Conservation (phyloP, 2,329 filamentous ascomycete genomes). For the Fusarium sp. region DNA sequence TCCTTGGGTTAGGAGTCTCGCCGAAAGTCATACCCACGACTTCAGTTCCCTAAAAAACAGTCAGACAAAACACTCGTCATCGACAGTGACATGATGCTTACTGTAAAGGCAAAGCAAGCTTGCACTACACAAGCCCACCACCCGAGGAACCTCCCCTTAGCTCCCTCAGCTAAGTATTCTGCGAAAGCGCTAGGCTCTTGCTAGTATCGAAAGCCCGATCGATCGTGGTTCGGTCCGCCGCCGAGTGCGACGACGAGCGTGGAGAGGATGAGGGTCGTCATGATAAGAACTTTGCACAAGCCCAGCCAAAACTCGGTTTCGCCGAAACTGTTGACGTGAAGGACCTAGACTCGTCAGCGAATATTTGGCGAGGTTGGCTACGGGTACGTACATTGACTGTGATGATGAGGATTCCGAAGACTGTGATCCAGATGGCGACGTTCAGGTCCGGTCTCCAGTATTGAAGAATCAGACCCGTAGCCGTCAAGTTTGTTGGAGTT, state of each 20-base stretch:
- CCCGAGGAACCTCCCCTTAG: slow-evolving; percentile 52
- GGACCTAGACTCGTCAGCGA: slow-evolving; percentile 20
- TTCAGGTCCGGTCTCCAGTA: slow-evolving; percentile 53
- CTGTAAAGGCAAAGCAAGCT: slow-evolving; percentile 50
- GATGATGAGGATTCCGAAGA: slow-evolving; percentile 50
- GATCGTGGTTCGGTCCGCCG: slow-evolving; percentile 50
- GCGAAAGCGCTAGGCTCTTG: slow-evolving; percentile 55
- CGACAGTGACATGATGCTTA: not conserved
- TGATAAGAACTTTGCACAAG: slow-evolving; percentile 56
- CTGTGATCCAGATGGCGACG: slow-evolving; percentile 51
- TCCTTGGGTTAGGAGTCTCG: slow-evolving; percentile 39
- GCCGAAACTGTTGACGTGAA: slow-evolving; percentile 55
- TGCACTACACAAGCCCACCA: slow-evolving; percentile 52
- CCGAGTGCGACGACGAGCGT: slow-evolving; percentile 49
- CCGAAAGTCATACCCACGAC: slow-evolving; percentile 30
- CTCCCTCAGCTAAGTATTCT: slow-evolving; percentile 47
- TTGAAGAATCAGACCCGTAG: slow-evolving; percentile 50
- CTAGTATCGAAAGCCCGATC: slow-evolving; percentile 58
- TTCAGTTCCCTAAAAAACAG: slow-evolving; percentile 13
- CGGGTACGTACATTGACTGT: slow-evolving; percentile 39
- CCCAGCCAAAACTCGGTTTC: slow-evolving; percentile 62
- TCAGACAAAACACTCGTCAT: not conserved
- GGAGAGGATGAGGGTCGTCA: slow-evolving; percentile 50
- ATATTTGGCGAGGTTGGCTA: not conserved
- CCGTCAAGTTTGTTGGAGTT: slow-evolving; percentile 52